Percentiles rank a stretch among this genome's conserved stretches.
phyloP scores from a whole-genome alignment of 2,329 filamentous ascomycete genomes.

The Penicillium sp. region DNA sequence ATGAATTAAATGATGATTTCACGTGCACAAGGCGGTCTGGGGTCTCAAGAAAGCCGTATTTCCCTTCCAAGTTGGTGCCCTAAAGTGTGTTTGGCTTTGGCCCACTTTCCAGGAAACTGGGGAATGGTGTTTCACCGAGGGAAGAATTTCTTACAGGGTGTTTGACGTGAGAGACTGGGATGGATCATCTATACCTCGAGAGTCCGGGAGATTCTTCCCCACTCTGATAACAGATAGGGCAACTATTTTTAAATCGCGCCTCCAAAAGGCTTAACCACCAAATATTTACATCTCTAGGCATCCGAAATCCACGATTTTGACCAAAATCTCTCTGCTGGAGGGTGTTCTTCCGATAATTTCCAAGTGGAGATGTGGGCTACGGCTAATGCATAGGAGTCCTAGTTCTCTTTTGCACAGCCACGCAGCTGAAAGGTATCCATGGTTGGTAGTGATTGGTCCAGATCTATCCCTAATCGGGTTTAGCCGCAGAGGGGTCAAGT shows the following conservation, averaged over 20 bases:
- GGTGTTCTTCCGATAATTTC: background rate
- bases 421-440: constrained; percentile 25
- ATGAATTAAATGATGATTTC: constrained; percentile 16
- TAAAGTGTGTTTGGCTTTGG: background rate
- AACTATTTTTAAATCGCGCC: background rate
- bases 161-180: too few species aligned
- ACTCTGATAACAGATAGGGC: constrained; percentile 1
- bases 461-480: constrained; percentile 13
- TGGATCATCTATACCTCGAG: background rate
- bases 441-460: constrained; percentile 15
- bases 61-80: background rate
- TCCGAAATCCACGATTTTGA: background rate
- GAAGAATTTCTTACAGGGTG: background rate
- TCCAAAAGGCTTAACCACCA: background rate
- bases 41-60: background rate
- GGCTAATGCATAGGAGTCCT: constrained; percentile 4
- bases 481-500: constrained; percentile 5
- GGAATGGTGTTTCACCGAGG: background rate
- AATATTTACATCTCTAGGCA: background rate
- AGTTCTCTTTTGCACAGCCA: constrained; percentile 30
- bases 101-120: background rate
- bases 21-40: constrained; percentile 30
- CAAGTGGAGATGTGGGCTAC: constrained; percentile 7
- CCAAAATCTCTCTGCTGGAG: background rate
- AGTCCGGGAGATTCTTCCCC: background rate